Conservation (phyloP, 257 asterid species). For the Solanum pimpinellifolium region DNA sequence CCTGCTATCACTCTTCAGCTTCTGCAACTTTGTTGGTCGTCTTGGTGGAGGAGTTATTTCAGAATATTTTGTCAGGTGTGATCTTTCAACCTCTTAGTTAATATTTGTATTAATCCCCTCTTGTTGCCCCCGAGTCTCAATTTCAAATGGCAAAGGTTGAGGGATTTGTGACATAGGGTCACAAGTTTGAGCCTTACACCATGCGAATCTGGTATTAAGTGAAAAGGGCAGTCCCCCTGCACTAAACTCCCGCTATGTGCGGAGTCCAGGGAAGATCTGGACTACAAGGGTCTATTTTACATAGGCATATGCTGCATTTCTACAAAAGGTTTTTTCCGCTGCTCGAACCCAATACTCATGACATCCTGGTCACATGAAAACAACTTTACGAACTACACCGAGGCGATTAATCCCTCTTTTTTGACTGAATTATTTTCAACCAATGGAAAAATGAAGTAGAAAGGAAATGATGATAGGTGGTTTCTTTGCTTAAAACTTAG, state of each 20-base stretch:
- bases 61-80: conserved; percentile 49
- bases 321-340: not conserved
- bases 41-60: conserved; percentile 76
- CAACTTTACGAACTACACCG: not conserved
- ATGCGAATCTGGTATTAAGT: not conserved
- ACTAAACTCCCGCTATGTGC: not conserved
- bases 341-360: not conserved
- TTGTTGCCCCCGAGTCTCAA: not conserved
- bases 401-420: not conserved
- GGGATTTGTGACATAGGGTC: not conserved
- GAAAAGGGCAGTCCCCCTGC: not conserved
- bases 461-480: not conserved
- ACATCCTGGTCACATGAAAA: not conserved
- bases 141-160: not conserved
- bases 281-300: not conserved
- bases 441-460: not conserved
- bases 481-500: not conserved
- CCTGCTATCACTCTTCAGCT: conserved; percentile 54
- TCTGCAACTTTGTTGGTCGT: conserved; percentile 61
- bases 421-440: not conserved
- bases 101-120: not conserved
- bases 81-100: not conserved
- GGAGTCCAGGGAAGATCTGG: not conserved
- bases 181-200: not conserved
- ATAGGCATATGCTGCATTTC: not conserved